phyloP scores from a whole-genome alignment of 1,284 basidiomycete species.

The Cryptococcus deneoformans region DNA sequence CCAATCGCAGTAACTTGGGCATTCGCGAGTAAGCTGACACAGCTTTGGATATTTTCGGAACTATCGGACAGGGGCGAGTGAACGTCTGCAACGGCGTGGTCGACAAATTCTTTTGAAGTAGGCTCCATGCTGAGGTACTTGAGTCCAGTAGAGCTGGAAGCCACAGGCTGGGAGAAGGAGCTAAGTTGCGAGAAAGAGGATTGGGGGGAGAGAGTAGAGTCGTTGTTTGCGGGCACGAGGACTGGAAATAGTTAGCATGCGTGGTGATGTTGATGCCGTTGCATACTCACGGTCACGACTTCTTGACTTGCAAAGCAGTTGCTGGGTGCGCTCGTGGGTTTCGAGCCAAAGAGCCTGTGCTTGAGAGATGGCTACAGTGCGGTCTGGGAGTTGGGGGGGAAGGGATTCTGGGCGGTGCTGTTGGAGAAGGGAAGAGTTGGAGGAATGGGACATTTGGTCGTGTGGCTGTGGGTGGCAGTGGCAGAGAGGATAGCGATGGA shows the following conservation, averaged over 20 bases:
- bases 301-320: conserved; percentile 10
- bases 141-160: conserved; percentile 21
- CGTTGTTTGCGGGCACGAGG: neutral
- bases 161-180: conserved; percentile 17
- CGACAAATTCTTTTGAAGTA: conserved; percentile 7
- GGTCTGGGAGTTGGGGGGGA: conserved; percentile 3
- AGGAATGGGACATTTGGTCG: conserved; percentile 19
- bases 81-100: conserved; percentile 11
- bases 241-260: neutral
- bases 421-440: conserved; percentile 38
- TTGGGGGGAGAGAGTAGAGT: conserved; percentile 2
- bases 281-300: conserved; percentile 3
- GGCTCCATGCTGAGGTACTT: conserved; percentile 25
- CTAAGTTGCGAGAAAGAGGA: neutral
- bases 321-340: conserved; percentile 17
- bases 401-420: conserved; percentile 32
- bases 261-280: neutral
- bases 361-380: neutral
- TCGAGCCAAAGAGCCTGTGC: conserved; percentile 17
- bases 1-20: conserved; percentile 17
- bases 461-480: conserved; percentile 8
- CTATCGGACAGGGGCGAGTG: conserved; percentile 4
- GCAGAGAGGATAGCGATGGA: neutral
- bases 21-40: conserved; percentile 11
- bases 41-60: conserved; percentile 9